Conservation (phyloP, 306 rosid species). For the Inga oerstediana region DNA sequence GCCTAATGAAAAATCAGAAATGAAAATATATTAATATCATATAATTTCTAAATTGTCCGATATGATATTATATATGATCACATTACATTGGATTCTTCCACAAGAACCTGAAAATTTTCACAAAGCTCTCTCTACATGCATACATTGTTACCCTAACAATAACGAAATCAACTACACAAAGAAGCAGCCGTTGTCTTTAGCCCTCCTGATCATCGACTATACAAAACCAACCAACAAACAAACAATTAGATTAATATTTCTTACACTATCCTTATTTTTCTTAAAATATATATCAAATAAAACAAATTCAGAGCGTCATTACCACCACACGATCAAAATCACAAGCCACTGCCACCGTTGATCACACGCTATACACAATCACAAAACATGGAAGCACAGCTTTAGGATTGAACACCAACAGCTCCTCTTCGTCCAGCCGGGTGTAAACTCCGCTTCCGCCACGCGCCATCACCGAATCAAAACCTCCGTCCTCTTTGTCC, state of each 20-base stretch:
- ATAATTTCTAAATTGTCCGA: constrained; percentile 11
- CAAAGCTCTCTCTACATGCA: constrained; percentile 22
- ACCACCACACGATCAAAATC: constrained; percentile 28
- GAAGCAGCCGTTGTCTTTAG: neutral
- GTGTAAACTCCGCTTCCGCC: constrained; percentile 62
- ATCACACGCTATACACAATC: constrained; percentile 75
- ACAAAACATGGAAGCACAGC: constrained; percentile 99
- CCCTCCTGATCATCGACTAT: neutral
- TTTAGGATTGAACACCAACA: constrained; percentile 87
- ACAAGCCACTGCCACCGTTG: neutral
- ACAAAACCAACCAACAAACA: neutral
- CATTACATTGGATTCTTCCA: neutral
- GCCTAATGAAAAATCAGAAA: neutral
- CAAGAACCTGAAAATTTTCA: neutral
- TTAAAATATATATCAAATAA: neutral
- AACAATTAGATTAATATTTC: neutral
- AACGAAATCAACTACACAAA: neutral
- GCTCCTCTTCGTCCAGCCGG: constrained; percentile 80
- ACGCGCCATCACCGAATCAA: constrained; percentile 74
- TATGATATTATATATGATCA: neutral
- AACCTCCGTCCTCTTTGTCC: constrained; percentile 69
- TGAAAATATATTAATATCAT: neutral
- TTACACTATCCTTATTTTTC: neutral
- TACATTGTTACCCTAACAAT: neutral
- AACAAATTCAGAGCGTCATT: neutral